Evolutionary conservation across 352 stramenopile species (phyloP).

Genomic region (Phytophthora citricola): DNA sequence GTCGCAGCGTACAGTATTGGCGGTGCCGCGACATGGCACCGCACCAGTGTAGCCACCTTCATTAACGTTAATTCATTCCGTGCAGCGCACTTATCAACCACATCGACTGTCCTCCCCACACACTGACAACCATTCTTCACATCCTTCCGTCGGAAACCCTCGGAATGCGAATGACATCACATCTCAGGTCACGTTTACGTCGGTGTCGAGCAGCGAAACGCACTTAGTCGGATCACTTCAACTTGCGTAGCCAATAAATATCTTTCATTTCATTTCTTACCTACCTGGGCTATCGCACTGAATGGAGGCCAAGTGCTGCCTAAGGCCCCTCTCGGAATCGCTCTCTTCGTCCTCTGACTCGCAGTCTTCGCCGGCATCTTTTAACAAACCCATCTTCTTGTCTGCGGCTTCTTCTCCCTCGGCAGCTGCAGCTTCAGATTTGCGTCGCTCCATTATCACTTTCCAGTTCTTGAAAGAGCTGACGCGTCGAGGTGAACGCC

Average conservation of each 20-base stretch:
- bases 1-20: constrained; percentile 1
- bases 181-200: not conserved
- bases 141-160: not conserved
- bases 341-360: constrained; percentile 38
- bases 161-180: constrained; percentile 1
- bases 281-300: constrained; percentile 40
- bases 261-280: not conserved
- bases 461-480: constrained; percentile 21
- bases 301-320: constrained; percentile 54
- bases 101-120: not conserved
- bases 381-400: constrained; percentile 2
- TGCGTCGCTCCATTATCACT: constrained; percentile 8
- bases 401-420: not conserved
- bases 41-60: constrained; percentile 4
- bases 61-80: constrained; percentile 39
- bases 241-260: constrained; percentile 18
- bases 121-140: constrained; percentile 8
- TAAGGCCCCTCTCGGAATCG: constrained; percentile 42
- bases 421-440: not conserved
- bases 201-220: constrained; percentile 25
- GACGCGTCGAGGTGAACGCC: constrained; percentile 16
- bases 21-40: not conserved
- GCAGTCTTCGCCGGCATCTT: constrained; percentile 28
- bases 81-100: constrained; percentile 24
- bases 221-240: constrained; percentile 18